Evolutionary conservation across 208 protist species (phyloP).

Genomic region (Polymyxa betae): DNA sequence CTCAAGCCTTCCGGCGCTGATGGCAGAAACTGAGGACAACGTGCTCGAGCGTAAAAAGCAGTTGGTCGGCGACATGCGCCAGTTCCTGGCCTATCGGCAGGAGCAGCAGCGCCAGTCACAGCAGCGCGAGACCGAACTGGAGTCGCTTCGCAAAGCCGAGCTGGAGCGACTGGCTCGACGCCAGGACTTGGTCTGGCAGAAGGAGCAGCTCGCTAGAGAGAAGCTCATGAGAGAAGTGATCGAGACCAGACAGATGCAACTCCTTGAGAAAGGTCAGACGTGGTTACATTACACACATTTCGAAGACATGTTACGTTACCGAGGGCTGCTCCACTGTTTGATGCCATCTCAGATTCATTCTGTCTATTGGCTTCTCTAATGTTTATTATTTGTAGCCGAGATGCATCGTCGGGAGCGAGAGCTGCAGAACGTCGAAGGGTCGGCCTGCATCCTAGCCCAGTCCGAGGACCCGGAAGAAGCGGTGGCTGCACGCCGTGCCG

Average conservation of each 20-base stretch:
- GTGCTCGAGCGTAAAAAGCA: not conserved
- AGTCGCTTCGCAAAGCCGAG: not conserved
- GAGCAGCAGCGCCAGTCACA: not conserved
- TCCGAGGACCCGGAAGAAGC: too few relatives aligned
- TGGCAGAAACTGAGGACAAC: not conserved
- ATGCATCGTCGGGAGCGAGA: not conserved
- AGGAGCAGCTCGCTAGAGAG: not conserved
- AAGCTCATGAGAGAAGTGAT: conserved; percentile 2
- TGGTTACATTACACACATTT: not conserved
- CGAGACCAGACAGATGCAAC: not conserved
- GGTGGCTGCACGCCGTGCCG: too few relatives aligned
- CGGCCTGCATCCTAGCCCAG: too few relatives aligned
- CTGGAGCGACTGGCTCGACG: not conserved
- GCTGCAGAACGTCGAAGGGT: not conserved
- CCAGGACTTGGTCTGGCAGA: conserved; percentile 13
- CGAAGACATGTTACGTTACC: not conserved
- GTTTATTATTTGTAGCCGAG: too few relatives aligned
- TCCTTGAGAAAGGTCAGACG: not conserved
- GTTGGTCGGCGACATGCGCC: not conserved
- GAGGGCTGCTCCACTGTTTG: too few relatives aligned
- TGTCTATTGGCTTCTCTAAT: too few relatives aligned
- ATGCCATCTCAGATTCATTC: too few relatives aligned
- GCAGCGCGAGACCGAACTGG: not conserved
- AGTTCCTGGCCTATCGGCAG: conserved; percentile 6
- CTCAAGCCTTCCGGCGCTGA: not conserved